Evolutionary conservation across 148 eudicot genomes (phyloP).

Genomic region (Polygonum aviculare): DNA sequence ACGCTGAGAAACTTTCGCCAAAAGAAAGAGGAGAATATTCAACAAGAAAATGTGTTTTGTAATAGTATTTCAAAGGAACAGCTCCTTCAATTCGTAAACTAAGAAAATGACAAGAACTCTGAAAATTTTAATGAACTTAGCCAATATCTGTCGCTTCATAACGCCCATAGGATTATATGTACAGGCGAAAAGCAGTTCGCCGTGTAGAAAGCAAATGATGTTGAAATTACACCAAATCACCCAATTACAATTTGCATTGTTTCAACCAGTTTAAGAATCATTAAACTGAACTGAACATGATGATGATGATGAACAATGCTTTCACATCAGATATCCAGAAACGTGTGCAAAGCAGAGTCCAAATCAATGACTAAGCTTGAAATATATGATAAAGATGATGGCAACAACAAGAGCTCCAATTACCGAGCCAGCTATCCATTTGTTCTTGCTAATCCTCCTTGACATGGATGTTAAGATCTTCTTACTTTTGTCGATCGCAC

Average conservation of each 20-base stretch:
- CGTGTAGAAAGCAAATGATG: conserved; percentile 20
- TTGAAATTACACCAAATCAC: neutral
- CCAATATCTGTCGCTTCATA: neutral
- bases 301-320: neutral
- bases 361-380: conserved; percentile 40
- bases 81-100: neutral
- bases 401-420: conserved; percentile 73
- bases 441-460: conserved; percentile 81
- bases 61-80: neutral
- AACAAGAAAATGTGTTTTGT: neutral
- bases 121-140: neutral
- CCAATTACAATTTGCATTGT: conserved; percentile 11
- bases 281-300: neutral
- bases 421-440: conserved; percentile 71
- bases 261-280: conserved; percentile 12
- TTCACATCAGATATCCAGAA: neutral
- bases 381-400: conserved; percentile 62
- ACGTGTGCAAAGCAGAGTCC: neutral
- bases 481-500: conserved; percentile 85
- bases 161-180: neutral
- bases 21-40: neutral
- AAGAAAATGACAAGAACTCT: neutral
- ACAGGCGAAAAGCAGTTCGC: neutral
- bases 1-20: neutral
- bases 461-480: conserved; percentile 82